Evolutionary conservation across 805 yeast genomes (phyloP).

Genomic region (Lipomyces lipofer): DNA sequence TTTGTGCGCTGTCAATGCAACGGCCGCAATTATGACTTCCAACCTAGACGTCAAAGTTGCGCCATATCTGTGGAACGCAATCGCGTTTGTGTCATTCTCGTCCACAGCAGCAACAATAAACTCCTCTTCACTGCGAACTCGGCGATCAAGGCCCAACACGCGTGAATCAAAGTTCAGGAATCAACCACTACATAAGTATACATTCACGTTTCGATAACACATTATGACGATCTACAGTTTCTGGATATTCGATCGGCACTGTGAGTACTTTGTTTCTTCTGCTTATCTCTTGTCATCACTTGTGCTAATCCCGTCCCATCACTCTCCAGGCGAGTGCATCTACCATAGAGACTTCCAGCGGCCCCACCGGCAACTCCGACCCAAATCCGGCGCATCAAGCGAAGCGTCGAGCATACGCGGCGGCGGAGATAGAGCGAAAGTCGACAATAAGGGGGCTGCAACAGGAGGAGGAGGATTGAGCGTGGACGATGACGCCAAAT

Average conservation of each 20-base stretch:
- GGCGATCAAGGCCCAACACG: neutral
- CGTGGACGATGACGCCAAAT: slow-evolving; percentile 69
- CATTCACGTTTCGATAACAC: no score
- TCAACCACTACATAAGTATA: no score
- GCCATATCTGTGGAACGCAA: no score
- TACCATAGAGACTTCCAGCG: slow-evolving; percentile 63
- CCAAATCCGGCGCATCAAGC: neutral
- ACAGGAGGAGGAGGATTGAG: slow-evolving; percentile 15
- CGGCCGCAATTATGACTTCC: no score
- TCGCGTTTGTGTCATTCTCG: no score
- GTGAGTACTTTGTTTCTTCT: slow-evolving; percentile 43
- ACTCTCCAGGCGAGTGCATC: slow-evolving; percentile 61
- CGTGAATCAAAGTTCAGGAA: no score
- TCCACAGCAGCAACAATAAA: no score
- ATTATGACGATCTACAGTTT: slow-evolving; percentile 74
- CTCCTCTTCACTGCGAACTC: neutral
- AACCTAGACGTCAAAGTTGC: no score
- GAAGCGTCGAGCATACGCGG: no score
- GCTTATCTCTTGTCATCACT: neutral
- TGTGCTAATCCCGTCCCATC: neutral
- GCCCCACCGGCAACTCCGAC: slow-evolving; percentile 20
- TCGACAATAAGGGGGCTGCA: slow-evolving; percentile 12
- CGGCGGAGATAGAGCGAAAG: slow-evolving; percentile 33
- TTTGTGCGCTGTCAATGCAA: no score
- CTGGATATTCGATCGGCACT: slow-evolving; percentile 89